Percentiles rank a stretch among this genome's conserved stretches.
These are phyloP conservation scores for Gillenia trifoliata DNA, from an alignment of 306 rosid genomes.

Conservation along the genomic window DNA sequence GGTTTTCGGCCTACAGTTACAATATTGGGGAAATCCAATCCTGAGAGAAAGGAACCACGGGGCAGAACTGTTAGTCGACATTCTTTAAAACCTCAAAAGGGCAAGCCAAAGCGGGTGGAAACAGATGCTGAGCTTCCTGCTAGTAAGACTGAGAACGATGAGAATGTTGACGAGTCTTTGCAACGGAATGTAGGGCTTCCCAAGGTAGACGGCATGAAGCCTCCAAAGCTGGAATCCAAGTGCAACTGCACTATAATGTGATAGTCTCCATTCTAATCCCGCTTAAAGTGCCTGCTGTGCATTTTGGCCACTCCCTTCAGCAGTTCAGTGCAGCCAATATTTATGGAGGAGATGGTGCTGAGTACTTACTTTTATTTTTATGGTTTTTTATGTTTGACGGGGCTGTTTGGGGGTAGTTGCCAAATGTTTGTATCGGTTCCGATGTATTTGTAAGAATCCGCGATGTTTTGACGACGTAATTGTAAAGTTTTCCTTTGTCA, in stretches of 20 bases:
- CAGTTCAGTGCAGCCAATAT: not conserved
- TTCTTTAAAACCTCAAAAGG: constrained; percentile 52
- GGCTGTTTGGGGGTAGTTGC: constrained; percentile 40
- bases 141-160: constrained; percentile 54
- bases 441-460: constrained; percentile 55
- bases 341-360: constrained; percentile 20
- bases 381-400: constrained; percentile 27
- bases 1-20: constrained; percentile 74
- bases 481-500: constrained; percentile 51
- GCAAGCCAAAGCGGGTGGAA: constrained; percentile 47
- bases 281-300: constrained; percentile 14
- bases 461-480: constrained; percentile 54
- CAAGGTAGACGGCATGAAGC: constrained; percentile 70
- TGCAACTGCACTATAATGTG: constrained; percentile 98
- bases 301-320: constrained; percentile 18
- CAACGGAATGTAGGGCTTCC: constrained; percentile 54
- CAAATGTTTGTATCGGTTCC: constrained; percentile 43
- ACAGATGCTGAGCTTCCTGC: constrained; percentile 40
- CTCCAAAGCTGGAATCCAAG: constrained; percentile 84
- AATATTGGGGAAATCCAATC: constrained; percentile 55
- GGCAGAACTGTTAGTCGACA: constrained; percentile 43
- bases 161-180: constrained; percentile 40
- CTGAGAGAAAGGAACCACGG: constrained; percentile 46
- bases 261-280: constrained; percentile 13
- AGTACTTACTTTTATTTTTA: constrained; percentile 2